Evolutionary conservation across 805 yeast species (phyloP).

Genomic region (Metschnikowia hibisci): DNA sequence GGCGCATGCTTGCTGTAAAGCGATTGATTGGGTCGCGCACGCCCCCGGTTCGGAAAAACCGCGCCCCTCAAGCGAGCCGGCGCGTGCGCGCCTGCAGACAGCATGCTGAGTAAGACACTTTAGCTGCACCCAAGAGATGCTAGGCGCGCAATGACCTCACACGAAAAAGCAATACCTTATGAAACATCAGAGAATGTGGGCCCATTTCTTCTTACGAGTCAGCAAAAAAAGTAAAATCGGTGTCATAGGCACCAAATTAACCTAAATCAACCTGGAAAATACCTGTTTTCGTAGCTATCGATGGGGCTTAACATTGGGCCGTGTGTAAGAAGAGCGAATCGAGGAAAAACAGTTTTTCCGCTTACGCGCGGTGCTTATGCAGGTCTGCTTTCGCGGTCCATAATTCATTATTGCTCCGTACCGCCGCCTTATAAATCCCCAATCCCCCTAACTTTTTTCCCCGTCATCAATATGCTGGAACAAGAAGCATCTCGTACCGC

Average conservation of each 20-base stretch:
- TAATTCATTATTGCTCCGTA: not conserved
- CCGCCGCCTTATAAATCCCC: not conserved
- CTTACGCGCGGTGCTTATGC: not conserved
- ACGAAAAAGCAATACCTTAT: not conserved
- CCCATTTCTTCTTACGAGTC: no score
- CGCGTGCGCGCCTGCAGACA: not conserved
- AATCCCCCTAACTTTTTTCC: not conserved
- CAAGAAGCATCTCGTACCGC: slow-evolving; percentile 9
- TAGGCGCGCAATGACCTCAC: slow-evolving; percentile 4
- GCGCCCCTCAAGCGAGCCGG: not conserved
- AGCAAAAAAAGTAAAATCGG: no score
- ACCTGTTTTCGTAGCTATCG: no score
- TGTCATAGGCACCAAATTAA: no score
- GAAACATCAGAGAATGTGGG: not conserved
- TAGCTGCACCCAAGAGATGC: not conserved
- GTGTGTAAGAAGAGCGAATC: no score
- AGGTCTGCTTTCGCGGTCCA: not conserved
- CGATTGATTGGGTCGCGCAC: not conserved
- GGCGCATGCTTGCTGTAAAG: not conserved
- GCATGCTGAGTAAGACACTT: not conserved
- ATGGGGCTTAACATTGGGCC: no score
- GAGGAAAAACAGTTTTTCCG: slow-evolving; percentile 1
- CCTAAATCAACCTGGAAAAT: no score
- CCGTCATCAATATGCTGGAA: slow-evolving; percentile 1
- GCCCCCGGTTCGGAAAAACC: not conserved